Evolutionary conservation across 306 rosid species (phyloP).

Genomic region (Prunus mongolica): DNA sequence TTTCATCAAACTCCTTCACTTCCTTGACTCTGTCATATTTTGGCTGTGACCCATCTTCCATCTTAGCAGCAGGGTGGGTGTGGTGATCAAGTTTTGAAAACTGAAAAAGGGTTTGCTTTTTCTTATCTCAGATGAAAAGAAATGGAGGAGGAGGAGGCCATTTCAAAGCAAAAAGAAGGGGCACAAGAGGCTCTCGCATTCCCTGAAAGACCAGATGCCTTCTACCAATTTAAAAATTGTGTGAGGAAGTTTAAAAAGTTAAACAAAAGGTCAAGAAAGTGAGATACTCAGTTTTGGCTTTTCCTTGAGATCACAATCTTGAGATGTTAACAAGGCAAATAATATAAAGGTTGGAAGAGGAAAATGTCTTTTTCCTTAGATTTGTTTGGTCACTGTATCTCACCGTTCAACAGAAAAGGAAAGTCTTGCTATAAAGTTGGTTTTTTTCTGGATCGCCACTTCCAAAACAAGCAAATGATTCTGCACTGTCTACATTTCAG

Average conservation of each 20-base stretch:
- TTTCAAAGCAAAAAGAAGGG: constrained; percentile 17
- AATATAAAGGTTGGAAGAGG: constrained; percentile 13
- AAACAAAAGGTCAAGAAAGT: constrained; percentile 28
- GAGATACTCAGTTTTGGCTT: constrained; percentile 36
- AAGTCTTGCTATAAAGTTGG: background rate
- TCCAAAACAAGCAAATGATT: constrained; percentile 7
- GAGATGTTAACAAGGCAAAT: constrained; percentile 2
- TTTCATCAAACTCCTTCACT: constrained; percentile 67
- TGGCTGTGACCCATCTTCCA: background rate
- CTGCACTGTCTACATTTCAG: background rate
- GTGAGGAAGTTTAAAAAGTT: constrained; percentile 1
- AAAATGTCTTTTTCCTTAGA: constrained; percentile 7
- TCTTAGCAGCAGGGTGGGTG: background rate
- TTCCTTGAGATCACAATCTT: constrained; percentile 2
- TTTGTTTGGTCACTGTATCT: background rate
- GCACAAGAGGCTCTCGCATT: constrained; percentile 9
- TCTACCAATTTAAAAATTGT: constrained; percentile 8
- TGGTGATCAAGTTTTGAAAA: too few species aligned
- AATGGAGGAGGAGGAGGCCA: constrained; percentile 13
- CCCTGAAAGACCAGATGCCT: constrained; percentile 18
- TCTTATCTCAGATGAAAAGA: constrained; percentile 10
- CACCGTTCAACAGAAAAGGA: background rate
- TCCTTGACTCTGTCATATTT: constrained; percentile 54
- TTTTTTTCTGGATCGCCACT: background rate
- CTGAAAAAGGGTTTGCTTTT: background rate